Conservation (phyloP, 306 rosid genomes). For the Castanea crenata region DNA sequence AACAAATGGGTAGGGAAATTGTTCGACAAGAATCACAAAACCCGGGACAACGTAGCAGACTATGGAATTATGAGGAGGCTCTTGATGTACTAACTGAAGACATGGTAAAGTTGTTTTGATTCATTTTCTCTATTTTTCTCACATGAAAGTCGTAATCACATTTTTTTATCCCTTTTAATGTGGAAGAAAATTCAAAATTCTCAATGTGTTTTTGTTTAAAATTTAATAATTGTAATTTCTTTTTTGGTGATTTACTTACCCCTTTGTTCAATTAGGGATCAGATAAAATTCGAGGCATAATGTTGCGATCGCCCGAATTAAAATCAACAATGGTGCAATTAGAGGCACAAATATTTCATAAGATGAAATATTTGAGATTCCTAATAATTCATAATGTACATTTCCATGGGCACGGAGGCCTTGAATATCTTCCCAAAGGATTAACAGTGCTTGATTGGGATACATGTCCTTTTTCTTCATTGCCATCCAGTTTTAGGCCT, state of each 20-base stretch:
- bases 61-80: slow-evolving; percentile 17
- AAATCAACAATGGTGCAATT: neutral
- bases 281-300: no score
- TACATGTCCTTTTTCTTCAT: no score
- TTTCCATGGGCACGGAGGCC: neutral
- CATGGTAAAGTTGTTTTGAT: neutral
- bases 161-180: no score
- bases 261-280: neutral
- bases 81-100: neutral
- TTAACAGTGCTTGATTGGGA: neutral
- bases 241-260: neutral
- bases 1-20: no score
- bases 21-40: slow-evolving; percentile 13
- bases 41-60: slow-evolving; percentile 13
- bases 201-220: no score
- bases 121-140: neutral
- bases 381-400: neutral
- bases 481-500: no score
- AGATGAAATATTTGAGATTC: neutral
- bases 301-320: neutral
- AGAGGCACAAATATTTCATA: neutral
- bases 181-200: no score
- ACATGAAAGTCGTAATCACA: no score
- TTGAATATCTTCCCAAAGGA: neutral
- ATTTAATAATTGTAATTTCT: no score